Evolutionary conservation across 2,329 filamentous ascomycete genomes (phyloP).

Genomic region (Cordyceps fumosorosea): DNA sequence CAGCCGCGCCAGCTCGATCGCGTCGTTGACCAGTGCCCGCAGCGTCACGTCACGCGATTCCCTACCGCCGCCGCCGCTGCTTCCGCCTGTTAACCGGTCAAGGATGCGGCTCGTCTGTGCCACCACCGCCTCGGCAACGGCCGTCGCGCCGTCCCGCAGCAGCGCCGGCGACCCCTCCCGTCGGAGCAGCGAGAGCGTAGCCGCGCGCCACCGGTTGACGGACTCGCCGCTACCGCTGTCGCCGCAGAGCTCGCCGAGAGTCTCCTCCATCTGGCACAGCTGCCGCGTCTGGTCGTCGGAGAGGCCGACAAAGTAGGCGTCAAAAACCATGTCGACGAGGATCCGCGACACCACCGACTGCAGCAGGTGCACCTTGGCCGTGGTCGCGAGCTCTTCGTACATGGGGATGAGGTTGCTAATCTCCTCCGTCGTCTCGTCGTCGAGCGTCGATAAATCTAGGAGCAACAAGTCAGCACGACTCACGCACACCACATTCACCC

Average conservation of each 20-base stretch:
- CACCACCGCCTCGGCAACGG: conserved; percentile 37
- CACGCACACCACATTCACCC: not conserved
- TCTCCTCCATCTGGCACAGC: conserved; percentile 42
- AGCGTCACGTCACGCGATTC: conserved; percentile 46
- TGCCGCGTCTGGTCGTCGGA: conserved; percentile 45
- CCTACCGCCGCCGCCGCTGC: not conserved
- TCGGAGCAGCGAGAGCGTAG: conserved; percentile 53
- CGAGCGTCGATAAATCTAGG: conserved; percentile 38
- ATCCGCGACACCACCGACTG: conserved; percentile 56
- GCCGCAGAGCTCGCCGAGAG: conserved; percentile 34
- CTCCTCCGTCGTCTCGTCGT: conserved; percentile 35
- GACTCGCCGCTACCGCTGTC: conserved; percentile 33
- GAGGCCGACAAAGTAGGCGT: conserved; percentile 57
- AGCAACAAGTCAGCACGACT: conserved; percentile 1
- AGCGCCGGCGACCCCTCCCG: conserved; percentile 43
- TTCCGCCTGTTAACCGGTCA: conserved; percentile 38
- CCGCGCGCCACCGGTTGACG: conserved; percentile 60
- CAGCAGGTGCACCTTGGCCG: conserved; percentile 54
- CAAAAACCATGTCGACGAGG: conserved; percentile 56
- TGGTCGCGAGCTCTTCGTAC: conserved; percentile 47
- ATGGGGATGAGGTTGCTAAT: conserved; percentile 47
- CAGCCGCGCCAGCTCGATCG: conserved; percentile 50
- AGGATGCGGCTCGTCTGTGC: conserved; percentile 43
- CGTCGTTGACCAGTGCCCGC: conserved; percentile 43
- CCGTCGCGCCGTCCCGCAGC: conserved; percentile 39